Conservation (phyloP, 495 filamentous ascomycete genomes). For the Neurospora sp. region DNA sequence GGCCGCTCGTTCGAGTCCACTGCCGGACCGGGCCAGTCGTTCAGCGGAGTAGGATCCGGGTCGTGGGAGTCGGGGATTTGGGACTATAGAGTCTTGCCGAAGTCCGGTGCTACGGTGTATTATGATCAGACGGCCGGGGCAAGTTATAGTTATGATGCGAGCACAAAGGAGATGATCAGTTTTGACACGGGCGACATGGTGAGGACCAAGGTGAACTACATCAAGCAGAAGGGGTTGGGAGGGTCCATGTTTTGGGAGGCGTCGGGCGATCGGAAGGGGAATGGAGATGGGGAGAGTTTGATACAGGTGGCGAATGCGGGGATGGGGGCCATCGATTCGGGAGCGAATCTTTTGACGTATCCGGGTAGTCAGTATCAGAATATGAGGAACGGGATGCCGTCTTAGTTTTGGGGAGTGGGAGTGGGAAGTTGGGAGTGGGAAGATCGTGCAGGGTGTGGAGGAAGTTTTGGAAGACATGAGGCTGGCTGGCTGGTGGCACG, state of each 20-base stretch:
- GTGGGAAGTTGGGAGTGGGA: background rate
- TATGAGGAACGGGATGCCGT: constrained; percentile 14
- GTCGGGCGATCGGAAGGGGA: constrained; percentile 51
- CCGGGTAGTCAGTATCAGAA: constrained; percentile 35
- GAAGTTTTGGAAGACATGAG: background rate
- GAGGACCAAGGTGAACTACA: constrained; percentile 52
- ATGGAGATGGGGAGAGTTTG: constrained; percentile 46
- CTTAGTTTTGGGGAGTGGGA: background rate
- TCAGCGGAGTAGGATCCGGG: constrained; percentile 51
- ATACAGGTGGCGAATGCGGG: constrained; percentile 7
- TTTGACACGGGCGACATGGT: constrained; percentile 63
- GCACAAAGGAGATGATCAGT: constrained; percentile 49
- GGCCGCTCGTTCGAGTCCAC: constrained; percentile 69
- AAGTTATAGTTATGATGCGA: constrained; percentile 59
- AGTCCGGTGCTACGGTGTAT: constrained; percentile 33
- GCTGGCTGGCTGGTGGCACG: background rate
- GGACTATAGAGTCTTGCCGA: constrained; percentile 65
- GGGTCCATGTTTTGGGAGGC: constrained; percentile 93
- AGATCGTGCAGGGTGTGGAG: too few species aligned
- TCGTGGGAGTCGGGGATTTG: constrained; percentile 71
- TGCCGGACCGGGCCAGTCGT: constrained; percentile 52
- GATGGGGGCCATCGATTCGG: too few species aligned
- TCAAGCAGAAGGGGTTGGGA: constrained; percentile 51
- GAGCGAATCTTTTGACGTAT: constrained; percentile 24
- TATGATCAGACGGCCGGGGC: constrained; percentile 38